Evolutionary conservation across 2,329 filamentous ascomycete genomes (phyloP), one percentile per base, ranked within the genome.

Genomic region (Dactylellina parvicollis): DNA sequence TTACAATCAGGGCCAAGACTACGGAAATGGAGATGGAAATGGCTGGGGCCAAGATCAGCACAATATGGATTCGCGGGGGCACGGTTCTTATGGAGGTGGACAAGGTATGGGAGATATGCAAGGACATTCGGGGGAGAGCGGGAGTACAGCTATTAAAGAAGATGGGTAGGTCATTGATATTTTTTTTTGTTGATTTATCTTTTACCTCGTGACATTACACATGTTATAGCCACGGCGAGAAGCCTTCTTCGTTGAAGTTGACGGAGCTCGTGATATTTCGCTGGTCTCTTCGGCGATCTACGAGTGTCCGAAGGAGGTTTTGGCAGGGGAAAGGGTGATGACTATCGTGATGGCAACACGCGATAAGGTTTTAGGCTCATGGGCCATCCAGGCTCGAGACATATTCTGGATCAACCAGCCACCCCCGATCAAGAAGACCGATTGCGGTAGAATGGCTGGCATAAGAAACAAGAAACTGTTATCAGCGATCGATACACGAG

Each of bases 141-240:
- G 83, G 76, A 87, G 86, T 72, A 88, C 90, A 74, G 90, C 89
- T 73, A 91, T 93, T 66, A 96, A 96, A 82, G 92, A 96, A 87
- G 92, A 96, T 80, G 92, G 92, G 92, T 96, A 89, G 93, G 92
- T 88, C 52, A 54, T 62, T 72, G 28, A 57, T 44, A 18, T 34
- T 64, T 40, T 30, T 47, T 46, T 76, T 75, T 75, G 40, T 65
- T 57, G 26, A 46, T 57, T 55, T 22, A n/a, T 30, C 38, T 47
- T 28, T 64, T 64, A 60, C 50, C 30, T 60, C 56, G 70, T 70
- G 62, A 66, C 26, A 52, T 20, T 42, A 34, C 62, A 57, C 56
- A 36, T 61, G 28, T 62, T 30, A 32, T 55, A 34, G 47, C 49
- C 67, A 65, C 65, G 54, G 44, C 59, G 49, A 54, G 26, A 34